Conservation (phyloP, 2,329 filamentous ascomycete genomes). For the Penicillium oxalicum region DNA sequence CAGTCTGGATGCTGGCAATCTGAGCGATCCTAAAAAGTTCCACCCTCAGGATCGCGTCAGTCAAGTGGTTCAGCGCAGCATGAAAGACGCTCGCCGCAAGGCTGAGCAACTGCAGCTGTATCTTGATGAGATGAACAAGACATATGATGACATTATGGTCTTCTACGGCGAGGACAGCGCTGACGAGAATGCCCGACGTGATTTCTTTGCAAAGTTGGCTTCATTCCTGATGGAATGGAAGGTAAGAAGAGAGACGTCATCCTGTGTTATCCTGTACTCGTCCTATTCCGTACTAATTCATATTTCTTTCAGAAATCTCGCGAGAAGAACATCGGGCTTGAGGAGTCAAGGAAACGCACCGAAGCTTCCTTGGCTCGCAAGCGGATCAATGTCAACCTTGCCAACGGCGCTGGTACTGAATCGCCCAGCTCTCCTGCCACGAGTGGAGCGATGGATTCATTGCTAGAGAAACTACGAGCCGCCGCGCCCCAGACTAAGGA, state of each 20-base stretch:
- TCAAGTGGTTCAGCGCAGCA: constrained; percentile 81
- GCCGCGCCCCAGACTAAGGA: constrained; percentile 86
- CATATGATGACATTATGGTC: constrained; percentile 90
- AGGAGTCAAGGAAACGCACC: constrained; percentile 77
- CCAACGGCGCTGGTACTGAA: constrained; percentile 51
- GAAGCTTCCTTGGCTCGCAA: constrained; percentile 92
- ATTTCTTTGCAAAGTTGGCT: constrained; percentile 93
- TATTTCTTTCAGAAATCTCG: constrained; percentile 60
- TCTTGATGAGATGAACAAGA: constrained; percentile 83
- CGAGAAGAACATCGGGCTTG: constrained; percentile 80
- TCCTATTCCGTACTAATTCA: constrained; percentile 5
- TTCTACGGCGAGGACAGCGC: constrained; percentile 92
- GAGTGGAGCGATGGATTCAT: constrained; percentile 89
- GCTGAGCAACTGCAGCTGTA: constrained; percentile 93
- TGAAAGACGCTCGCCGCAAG: constrained; percentile 95
- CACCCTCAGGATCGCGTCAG: constrained; percentile 93
- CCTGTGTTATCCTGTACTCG: background rate
- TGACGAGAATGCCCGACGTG: constrained; percentile 86
- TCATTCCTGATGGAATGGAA: constrained; percentile 91
- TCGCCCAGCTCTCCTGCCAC: constrained; percentile 60
- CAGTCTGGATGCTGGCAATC: constrained; percentile 85
- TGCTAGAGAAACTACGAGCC: constrained; percentile 89
- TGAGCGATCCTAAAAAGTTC: constrained; percentile 96
- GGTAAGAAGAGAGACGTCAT: constrained; percentile 39
- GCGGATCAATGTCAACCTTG: constrained; percentile 56